Evolutionary conservation across 208 protist genomes (phyloP), one percentile per base, ranked within the genome.

Genomic region (Leishmania gerbilli): DNA sequence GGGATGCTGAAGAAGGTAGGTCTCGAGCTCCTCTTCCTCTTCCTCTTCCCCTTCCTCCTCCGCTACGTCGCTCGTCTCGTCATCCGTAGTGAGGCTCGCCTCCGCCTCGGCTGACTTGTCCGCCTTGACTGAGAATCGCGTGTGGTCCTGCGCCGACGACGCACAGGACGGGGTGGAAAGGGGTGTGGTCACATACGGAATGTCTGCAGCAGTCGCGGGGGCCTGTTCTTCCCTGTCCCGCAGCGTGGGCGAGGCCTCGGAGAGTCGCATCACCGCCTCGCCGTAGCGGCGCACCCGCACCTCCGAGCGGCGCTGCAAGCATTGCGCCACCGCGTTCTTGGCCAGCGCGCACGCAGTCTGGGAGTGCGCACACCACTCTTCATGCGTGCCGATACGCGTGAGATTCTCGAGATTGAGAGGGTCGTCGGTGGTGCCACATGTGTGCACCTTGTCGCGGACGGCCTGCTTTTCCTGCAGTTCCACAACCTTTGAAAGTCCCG

Each of bases 331-430:
- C 1, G 82, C 74, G 21, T 82, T 85, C 56, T 81, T 85, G 31
- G 82, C 77, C 15, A 85, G 74, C 40, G 77, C 71, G 40, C 82
- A 85, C 49, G 82, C 82, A 2, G 72, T 67, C 55, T 85, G 82
- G 1, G 82, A 62, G 53, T 85, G 82, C 7, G 77, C 82, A n/a
- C 77, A 82, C 56, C 62, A 72, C 77, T 79, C 64, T 55, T 81
- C 82, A 62, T 79, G 82, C 27, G 82, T 76, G 31, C 75, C 37
- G 37, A 53, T 42, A 37, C 56, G 60, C 6, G 65, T 27, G 40
- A 58, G 27, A 27, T 55, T 60, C 58, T 69, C 53, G 13, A 80
- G 51, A 60, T 49, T 71, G 13, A 85, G 82, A 1, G 82, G 82
- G 74, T 85, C 82, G 74, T 79, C 76, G 21, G 34, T 45, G 8